These are phyloP conservation scores for Talaromyces trachyspermus DNA, from an alignment of 495 filamentous ascomycete genomes.

Conservation along the genomic window DNA sequence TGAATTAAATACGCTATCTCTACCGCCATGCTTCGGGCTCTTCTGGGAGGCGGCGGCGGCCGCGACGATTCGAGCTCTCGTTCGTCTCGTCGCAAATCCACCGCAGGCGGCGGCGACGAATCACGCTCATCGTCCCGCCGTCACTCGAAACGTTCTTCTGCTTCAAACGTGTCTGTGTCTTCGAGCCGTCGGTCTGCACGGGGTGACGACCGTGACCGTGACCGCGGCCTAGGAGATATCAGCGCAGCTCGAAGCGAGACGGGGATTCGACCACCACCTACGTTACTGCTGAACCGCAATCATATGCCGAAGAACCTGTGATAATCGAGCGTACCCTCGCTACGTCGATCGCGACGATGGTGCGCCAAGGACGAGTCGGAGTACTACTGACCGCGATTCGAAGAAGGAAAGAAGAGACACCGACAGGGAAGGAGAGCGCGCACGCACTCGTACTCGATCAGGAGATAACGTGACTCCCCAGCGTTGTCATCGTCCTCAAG, in stretches of 20 bases:
- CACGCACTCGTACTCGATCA: slow-evolving; percentile 25
- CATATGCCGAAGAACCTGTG: slow-evolving; percentile 20
- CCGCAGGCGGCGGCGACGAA: slow-evolving; percentile 8
- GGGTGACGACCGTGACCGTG: slow-evolving; percentile 51
- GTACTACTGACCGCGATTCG: slow-evolving; percentile 27
- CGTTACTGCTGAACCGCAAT: slow-evolving; percentile 43
- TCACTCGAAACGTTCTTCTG: slow-evolving; percentile 3
- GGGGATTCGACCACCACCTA: slow-evolving; percentile 45
- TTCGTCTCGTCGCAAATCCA: slow-evolving; percentile 29
- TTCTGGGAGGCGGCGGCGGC: slow-evolving; percentile 33
- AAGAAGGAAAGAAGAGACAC: slow-evolving; percentile 19
- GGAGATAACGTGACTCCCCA: slow-evolving; percentile 18
- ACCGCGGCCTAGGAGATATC: slow-evolving; percentile 38
- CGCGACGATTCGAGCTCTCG: slow-evolving; percentile 7
- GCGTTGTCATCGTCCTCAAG: slow-evolving; percentile 6
- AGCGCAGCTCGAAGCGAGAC: slow-evolving; percentile 32
- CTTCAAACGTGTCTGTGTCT: slow-evolving; percentile 22
- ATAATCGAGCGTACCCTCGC: slow-evolving; percentile 15
- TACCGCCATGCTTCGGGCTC: slow-evolving; percentile 40
- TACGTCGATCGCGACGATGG: slow-evolving; percentile 21
- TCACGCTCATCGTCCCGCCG: slow-evolving; percentile 15
- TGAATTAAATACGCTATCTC: slow-evolving; percentile 6
- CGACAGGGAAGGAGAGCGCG: slow-evolving; percentile 19
- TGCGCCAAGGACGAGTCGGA: slow-evolving; percentile 22
- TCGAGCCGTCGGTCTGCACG: slow-evolving; percentile 44